Evolutionary conservation across 495 filamentous ascomycete genomes (phyloP).

Genomic region (Bryoglossum gracile): DNA sequence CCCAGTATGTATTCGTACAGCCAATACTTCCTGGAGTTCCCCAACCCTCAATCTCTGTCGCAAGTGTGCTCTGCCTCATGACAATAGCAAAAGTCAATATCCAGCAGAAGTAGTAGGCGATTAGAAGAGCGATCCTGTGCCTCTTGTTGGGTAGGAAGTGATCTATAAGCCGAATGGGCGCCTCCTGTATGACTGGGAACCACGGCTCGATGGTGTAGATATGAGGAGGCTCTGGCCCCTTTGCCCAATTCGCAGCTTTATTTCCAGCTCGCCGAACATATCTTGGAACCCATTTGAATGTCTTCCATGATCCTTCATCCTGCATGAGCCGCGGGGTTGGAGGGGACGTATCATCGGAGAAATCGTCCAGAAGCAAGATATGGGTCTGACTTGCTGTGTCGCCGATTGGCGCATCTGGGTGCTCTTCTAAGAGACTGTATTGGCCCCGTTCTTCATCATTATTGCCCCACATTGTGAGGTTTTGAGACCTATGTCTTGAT

Average conservation of each 20-base stretch:
- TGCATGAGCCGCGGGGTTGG: conserved; percentile 36
- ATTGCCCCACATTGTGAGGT: background rate
- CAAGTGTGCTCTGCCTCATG: conserved; percentile 53
- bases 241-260: conserved; percentile 54
- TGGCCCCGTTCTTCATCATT: conserved; percentile 13
- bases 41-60: conserved; percentile 61
- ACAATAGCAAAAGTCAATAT: conserved; percentile 63
- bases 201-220: conserved; percentile 60
- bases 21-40: conserved; percentile 58
- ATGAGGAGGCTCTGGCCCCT: conserved; percentile 59
- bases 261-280: conserved; percentile 34
- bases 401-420: conserved; percentile 24
- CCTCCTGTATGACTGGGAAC: conserved; percentile 61
- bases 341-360: conserved; percentile 23
- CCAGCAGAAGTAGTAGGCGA: conserved; percentile 62
- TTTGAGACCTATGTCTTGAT: background rate
- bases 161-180: conserved; percentile 56
- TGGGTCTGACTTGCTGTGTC: conserved; percentile 13
- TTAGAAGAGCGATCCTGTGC: conserved; percentile 51
- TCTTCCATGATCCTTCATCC: conserved; percentile 28
- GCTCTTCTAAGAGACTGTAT: conserved; percentile 9
- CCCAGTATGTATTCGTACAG: conserved; percentile 61
- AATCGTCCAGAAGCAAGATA: conserved; percentile 19
- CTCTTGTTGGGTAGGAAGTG: conserved; percentile 54
- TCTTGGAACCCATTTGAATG: conserved; percentile 42